Percentiles rank a stretch among this genome's conserved stretches.
phyloP scores from a whole-genome alignment of 352 stramenopile genomes.

The Elongisporangium undulatum region DNA sequence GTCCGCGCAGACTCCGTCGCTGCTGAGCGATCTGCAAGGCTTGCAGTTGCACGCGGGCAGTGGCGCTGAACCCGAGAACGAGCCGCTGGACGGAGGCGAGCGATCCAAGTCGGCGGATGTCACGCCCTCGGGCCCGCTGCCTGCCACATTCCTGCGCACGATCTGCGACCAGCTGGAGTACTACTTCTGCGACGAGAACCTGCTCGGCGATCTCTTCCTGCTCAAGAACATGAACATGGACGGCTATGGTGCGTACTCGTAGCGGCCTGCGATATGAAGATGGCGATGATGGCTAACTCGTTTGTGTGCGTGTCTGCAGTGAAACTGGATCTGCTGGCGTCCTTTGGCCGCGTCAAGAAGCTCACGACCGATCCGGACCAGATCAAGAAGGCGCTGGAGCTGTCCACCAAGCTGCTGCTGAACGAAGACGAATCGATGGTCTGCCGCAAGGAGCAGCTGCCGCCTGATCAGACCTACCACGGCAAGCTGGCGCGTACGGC shows the following conservation, averaged over 20 bases:
- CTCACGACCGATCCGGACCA: constrained; percentile 80
- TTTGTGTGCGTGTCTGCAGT: constrained; percentile 31
- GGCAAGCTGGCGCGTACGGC: constrained; percentile 80
- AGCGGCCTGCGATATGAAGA: background rate
- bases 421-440: constrained; percentile 83
- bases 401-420: constrained; percentile 81
- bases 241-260: constrained; percentile 56
- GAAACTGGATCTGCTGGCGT: constrained; percentile 79
- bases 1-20: constrained; percentile 10
- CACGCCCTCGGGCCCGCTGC: constrained; percentile 29
- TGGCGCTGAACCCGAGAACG: constrained; percentile 33
- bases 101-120: constrained; percentile 13
- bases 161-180: constrained; percentile 88
- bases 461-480: constrained; percentile 81
- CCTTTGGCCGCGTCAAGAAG: constrained; percentile 84
- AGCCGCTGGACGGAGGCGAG: constrained; percentile 26
- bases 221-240: constrained; percentile 90
- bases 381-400: constrained; percentile 76
- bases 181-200: constrained; percentile 88
- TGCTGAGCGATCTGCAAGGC: constrained; percentile 36
- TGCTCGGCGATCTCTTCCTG: constrained; percentile 80
- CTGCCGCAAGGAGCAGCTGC: constrained; percentile 79
- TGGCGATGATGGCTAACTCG: constrained; percentile 3
- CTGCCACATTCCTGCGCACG: constrained; percentile 77
- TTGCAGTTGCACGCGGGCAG: constrained; percentile 32